A percentile compares a stretch with the other conserved stretches of the same genome.
phyloP scores from a whole-genome alignment of 176 grass and related monocot species.

The Carex parvula region DNA sequence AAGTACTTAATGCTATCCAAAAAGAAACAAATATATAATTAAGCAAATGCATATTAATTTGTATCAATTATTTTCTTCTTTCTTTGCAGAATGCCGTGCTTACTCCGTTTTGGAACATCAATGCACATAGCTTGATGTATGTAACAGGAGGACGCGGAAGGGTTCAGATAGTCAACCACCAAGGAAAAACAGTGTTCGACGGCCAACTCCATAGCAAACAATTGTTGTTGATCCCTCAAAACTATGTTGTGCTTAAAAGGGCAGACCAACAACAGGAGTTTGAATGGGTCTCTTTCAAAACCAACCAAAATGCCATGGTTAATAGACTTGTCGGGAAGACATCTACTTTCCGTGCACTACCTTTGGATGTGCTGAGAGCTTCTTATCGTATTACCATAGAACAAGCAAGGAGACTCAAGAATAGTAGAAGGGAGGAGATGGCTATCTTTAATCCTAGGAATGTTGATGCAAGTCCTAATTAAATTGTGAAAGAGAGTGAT shows the following conservation, averaged over 20 bases:
- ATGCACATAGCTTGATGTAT: slow-evolving; percentile 35
- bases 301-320: slow-evolving; percentile 16
- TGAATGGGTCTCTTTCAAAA: slow-evolving; percentile 31
- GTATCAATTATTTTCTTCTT: neutral
- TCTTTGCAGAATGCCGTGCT: slow-evolving; percentile 28
- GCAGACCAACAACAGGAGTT: slow-evolving; percentile 2
- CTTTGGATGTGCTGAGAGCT: slow-evolving; percentile 18
- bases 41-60: neutral
- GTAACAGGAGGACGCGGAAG: slow-evolving; percentile 16
- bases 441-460: slow-evolving; percentile 25
- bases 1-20: neutral
- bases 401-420: slow-evolving; percentile 26
- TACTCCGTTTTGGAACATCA: slow-evolving; percentile 30
- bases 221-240: slow-evolving; percentile 31
- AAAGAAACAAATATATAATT: neutral
- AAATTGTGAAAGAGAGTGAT: neutral
- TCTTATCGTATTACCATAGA: slow-evolving; percentile 21
- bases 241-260: slow-evolving; percentile 13
- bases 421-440: slow-evolving; percentile 19
- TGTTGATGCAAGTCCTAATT: neutral
- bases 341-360: slow-evolving; percentile 10
- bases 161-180: neutral
- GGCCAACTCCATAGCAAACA: slow-evolving; percentile 13
- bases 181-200: slow-evolving; percentile 19
- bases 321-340: slow-evolving; percentile 7